Evolutionary conservation across 2,329 filamentous ascomycete species (phyloP).

Genomic region (Ceratocystis smalleyi): DNA sequence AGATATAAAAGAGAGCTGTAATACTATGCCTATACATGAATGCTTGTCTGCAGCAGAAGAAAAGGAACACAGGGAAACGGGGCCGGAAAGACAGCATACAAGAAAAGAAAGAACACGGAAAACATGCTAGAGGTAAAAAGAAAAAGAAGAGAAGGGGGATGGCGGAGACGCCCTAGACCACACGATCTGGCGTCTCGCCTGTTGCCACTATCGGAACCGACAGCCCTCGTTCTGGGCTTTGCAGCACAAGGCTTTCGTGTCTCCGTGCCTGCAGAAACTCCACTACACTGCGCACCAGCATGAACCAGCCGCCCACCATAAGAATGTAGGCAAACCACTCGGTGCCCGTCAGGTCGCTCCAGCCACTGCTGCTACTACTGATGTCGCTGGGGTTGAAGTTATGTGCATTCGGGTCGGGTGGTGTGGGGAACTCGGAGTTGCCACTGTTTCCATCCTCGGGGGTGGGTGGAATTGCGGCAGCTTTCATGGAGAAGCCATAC

Average conservation of each 20-base stretch:
- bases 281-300: constrained; percentile 81
- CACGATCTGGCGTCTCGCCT: constrained; percentile 63
- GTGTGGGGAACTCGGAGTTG: constrained; percentile 47
- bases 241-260: constrained; percentile 84
- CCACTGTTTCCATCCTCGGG: constrained; percentile 31
- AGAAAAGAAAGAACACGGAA: neutral
- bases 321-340: constrained; percentile 86
- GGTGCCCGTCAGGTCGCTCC: constrained; percentile 48
- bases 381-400: constrained; percentile 66
- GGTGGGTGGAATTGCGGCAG: constrained; percentile 32
- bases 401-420: constrained; percentile 78
- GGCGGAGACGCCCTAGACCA: constrained; percentile 37
- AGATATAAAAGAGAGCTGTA: neutral
- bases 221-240: constrained; percentile 79
- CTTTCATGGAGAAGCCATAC: constrained; percentile 92
- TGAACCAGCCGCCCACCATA: constrained; percentile 98
- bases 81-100: neutral
- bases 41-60: neutral
- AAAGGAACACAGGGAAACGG: neutral
- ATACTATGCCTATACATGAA: neutral
- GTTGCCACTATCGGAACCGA: constrained; percentile 74
- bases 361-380: constrained; percentile 27
- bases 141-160: neutral
- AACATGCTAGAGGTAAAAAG: neutral
- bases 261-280: constrained; percentile 77